A percentile compares a stretch with the other conserved stretches of the same genome.
These are phyloP conservation scores for Ophiostoma ulmi DNA, from an alignment of 2,329 filamentous ascomycete species.

Conservation along the genomic window DNA sequence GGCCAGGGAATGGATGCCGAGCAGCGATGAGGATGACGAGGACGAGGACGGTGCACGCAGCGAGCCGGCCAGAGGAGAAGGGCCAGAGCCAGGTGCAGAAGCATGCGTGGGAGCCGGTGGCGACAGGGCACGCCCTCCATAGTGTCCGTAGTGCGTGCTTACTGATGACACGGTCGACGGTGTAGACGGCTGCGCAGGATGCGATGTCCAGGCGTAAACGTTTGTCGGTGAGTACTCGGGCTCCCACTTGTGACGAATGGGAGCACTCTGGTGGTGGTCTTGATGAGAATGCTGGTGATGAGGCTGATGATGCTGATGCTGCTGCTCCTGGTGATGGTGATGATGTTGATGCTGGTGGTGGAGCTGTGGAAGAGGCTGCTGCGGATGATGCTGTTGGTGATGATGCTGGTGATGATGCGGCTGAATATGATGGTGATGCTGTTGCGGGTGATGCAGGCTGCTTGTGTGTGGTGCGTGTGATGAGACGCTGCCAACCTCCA, in stretches of 20 bases:
- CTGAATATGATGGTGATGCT: not conserved
- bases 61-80: not conserved
- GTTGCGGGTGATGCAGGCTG: constrained; percentile 3
- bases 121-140: constrained; percentile 11
- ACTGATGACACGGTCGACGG: not conserved
- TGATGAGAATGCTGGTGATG: not conserved
- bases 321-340: not conserved
- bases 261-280: not conserved
- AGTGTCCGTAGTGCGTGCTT: constrained; percentile 1
- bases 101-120: not conserved
- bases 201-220: constrained; percentile 13
- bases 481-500: not conserved
- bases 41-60: constrained; percentile 7
- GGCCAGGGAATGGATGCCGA: constrained; percentile 13
- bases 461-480: not conserved
- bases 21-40: not conserved
- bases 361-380: not conserved
- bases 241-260: constrained; percentile 16
- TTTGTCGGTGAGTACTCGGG: constrained; percentile 12
- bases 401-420: not conserved
- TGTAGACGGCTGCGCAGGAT: not conserved
- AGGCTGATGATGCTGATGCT: not conserved
- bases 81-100: not conserved
- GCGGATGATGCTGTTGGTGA: constrained; percentile 5
- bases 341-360: not conserved